Conservation (phyloP, 768 basidiomycete species). For the Cubamyces sp. region DNA sequence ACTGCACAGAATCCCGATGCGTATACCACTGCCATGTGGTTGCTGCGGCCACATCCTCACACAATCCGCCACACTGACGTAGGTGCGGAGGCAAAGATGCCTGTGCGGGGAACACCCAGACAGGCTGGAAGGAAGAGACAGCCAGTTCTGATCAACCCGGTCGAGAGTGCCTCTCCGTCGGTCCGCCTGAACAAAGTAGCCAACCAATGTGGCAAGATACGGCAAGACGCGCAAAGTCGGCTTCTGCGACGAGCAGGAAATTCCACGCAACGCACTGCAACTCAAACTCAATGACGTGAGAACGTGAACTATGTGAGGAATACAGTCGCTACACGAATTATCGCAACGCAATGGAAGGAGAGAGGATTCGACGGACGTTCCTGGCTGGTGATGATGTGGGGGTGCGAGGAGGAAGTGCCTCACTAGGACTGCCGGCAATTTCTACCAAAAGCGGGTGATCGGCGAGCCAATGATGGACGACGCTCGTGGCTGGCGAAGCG, state of each 20-base stretch:
- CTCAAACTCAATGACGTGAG: conserved; percentile 14
- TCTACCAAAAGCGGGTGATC: conserved; percentile 8
- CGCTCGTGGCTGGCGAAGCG: not conserved
- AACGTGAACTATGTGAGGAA: not conserved
- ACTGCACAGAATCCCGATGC: too few species aligned
- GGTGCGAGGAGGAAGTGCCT: not conserved
- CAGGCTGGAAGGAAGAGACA: not conserved
- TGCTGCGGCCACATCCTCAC: too few species aligned
- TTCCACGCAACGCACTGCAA: not conserved
- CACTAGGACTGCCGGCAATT: not conserved
- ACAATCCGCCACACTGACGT: not conserved
- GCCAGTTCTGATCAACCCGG: conserved; percentile 5
- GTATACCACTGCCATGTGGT: too few species aligned
- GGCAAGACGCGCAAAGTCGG: not conserved
- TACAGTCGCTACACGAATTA: not conserved
- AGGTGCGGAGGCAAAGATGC: not conserved
- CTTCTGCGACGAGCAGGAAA: conserved; percentile 3
- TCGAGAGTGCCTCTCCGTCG: conserved; percentile 6
- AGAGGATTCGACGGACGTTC: not conserved
- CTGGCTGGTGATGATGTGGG: not conserved
- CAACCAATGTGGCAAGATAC: conserved; percentile 12
- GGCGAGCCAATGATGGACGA: conserved; percentile 10
- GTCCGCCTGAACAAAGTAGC: conserved; percentile 20
- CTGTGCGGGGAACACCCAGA: not conserved
- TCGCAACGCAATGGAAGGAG: not conserved